These are phyloP conservation scores for Lecanicillium sp. DNA, from an alignment of 2,329 filamentous ascomycete species.

Conservation along the genomic window DNA sequence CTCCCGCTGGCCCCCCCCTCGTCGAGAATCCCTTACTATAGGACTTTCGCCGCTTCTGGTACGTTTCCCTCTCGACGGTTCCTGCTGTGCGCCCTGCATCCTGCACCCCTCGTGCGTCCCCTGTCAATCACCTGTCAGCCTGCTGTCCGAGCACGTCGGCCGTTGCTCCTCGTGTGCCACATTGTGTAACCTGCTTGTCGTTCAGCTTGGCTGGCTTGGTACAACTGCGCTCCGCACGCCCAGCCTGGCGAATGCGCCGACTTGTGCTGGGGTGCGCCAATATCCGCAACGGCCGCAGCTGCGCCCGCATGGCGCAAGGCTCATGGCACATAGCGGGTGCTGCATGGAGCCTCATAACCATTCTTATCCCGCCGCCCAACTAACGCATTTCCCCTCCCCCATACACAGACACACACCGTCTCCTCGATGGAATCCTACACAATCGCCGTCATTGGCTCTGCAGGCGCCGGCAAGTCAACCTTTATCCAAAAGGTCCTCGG, in stretches of 20 bases:
- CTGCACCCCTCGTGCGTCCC: neutral
- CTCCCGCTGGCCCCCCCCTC: slow-evolving; percentile 39
- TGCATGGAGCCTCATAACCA: slow-evolving; percentile 11
- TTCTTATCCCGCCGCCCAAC: neutral
- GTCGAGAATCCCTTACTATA: slow-evolving; percentile 44
- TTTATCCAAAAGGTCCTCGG: slow-evolving; percentile 60
- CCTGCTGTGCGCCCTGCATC: neutral
- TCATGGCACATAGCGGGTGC: too few species aligned
- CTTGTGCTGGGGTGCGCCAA: slow-evolving; percentile 2
- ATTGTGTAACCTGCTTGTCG: slow-evolving; percentile 1
- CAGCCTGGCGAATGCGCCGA: slow-evolving; percentile 6
- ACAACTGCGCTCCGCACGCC: neutral
- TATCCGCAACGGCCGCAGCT: neutral
- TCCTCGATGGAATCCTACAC: slow-evolving; percentile 53
- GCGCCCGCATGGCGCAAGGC: slow-evolving; percentile 16
- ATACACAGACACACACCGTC: slow-evolving; percentile 23
- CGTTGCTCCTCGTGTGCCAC: neutral
- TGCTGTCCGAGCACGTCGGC: neutral
- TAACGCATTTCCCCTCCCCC: neutral
- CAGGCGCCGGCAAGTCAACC: slow-evolving; percentile 61
- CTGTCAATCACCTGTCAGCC: neutral
- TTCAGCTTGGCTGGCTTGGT: neutral
- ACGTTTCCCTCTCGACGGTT: slow-evolving; percentile 19
- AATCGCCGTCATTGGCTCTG: slow-evolving; percentile 60
- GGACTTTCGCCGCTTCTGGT: slow-evolving; percentile 32